Base-by-base conservation (phyloP, 768 basidiomycete species). In the Megacollybia marginata region DNA sequence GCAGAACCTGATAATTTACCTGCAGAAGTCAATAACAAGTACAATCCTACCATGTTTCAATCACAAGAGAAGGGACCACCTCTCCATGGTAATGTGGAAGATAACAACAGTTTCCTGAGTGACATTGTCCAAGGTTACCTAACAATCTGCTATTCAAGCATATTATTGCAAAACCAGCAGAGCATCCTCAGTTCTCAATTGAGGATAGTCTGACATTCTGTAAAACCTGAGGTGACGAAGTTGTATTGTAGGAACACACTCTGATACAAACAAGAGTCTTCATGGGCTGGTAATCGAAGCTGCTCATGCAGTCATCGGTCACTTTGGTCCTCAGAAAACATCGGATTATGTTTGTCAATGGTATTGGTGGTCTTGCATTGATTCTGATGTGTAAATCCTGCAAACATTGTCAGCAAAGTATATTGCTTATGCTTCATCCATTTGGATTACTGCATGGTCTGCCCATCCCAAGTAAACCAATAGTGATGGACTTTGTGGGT, bases 241-340 rank as follows among this genome's bases (percentile, higher is more conserved):
- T 46, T n/a, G 50, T 47, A 4, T 18, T 47, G 7, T 51, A 45
- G 16, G 12, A 42, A 12, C 48, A 34, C 2, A 34, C 12, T 2
- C 16, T 34, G n/a, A 13, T 11, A 4, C 20, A 11, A 5, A 31
- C 1, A 13, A 43, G 28, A 46, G 16, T 2, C 19, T 49, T 19
- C 34, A 18, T 0, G 48, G 32, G 3, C 9, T 42, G 1, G 42
- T 64, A 5, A 48, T 66, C 4, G 53, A 58, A 6, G 51, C 56
- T 5, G 63, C 59, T 1, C 65, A 66, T 42, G 23, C 16, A 4
- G 44, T 53, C 0, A 48, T 66, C 0, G 65, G 63, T 1, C 65
- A 66, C 42, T 50, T 60, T 8, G 59, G 62, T 0, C 1, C 42
- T 0, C 49, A 53, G 4, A 54, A 56, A 20, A 67, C 65, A 0